Conservation (phyloP, 176 grass and related monocot species). For the Otatea glauca region DNA sequence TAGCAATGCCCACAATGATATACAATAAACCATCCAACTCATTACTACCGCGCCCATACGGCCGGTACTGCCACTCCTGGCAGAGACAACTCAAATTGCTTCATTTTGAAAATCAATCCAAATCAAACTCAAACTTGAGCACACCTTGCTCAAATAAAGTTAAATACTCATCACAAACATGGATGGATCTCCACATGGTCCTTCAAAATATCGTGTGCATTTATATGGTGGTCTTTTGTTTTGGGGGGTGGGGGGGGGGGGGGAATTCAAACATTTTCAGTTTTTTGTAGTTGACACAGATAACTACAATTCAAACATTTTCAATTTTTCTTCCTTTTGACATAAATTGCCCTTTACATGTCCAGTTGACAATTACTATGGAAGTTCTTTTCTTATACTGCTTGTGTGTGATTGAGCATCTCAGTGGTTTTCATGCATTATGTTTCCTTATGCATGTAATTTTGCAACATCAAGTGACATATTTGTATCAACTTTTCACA, state of each 20-base stretch:
- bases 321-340: slow-evolving; percentile 17
- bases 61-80: too few relatives aligned
- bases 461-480: slow-evolving; percentile 21
- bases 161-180: too few relatives aligned
- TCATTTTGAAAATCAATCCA: too few relatives aligned
- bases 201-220: background rate
- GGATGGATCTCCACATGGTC: too few relatives aligned
- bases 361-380: background rate
- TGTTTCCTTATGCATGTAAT: slow-evolving; percentile 36
- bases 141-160: too few relatives aligned
- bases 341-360: background rate
- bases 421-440: slow-evolving; percentile 1
- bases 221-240: background rate
- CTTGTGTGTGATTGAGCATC: background rate
- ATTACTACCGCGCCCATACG: too few relatives aligned
- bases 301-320: background rate
- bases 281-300: background rate
- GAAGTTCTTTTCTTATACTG: background rate
- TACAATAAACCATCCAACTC: too few relatives aligned
- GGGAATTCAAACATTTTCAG: background rate
- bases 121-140: too few relatives aligned
- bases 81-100: too few relatives aligned
- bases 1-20: too few relatives aligned
- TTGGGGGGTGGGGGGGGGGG: too few relatives aligned
- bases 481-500: background rate